Evolutionary conservation across 768 basidiomycete species (phyloP), one percentile per base, ranked within the genome.

Genomic region (Russula olivacea): DNA sequence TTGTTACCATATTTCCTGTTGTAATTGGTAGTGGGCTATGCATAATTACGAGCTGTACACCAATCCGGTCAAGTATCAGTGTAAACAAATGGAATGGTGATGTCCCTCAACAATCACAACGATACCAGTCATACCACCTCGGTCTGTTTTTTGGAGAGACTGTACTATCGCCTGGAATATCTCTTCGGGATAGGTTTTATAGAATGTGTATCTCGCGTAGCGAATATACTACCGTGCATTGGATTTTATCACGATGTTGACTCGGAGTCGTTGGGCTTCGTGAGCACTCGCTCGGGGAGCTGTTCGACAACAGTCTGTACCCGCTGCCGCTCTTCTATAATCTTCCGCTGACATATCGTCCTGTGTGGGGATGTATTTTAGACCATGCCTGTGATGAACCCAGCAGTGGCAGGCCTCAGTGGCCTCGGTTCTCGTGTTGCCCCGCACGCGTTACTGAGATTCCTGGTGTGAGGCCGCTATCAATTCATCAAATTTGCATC

Each of bases 261-360:
- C 61, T 65, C 68, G 43, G 62, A 59, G 19, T 75, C 73, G 55
- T 76, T 72, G 62, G 77, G 70, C 68, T 81, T 84, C 23, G 59
- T 52, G 11, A 81, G 68, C 55, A 81, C 75, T 58, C 83, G 78
- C 62, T 79, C 79, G 23, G 85, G 86, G 73, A 86, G 81, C 43
- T 76, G 77, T 64, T 88, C 84, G 34, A 88, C 80, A 30, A 87
- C 78, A 59, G 77, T 77, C 55, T 81, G 76, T 12, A 89, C 72
- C 61, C 78, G 79, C 57, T 75, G 75, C 34, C 83, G 80, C 71
- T 89, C 87, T 25, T 78, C 76, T 58, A 76, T 73, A 58, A 82
- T 69, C 65, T 80, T 79, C 51, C 75, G 80, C 66, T 85, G 83
- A 71, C 87, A 89, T 41, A 88, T 76, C 58, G 84, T 80, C 83